Evolutionary conservation across 257 asterid genomes (phyloP).

Genomic region (Lavandula angustifolia): DNA sequence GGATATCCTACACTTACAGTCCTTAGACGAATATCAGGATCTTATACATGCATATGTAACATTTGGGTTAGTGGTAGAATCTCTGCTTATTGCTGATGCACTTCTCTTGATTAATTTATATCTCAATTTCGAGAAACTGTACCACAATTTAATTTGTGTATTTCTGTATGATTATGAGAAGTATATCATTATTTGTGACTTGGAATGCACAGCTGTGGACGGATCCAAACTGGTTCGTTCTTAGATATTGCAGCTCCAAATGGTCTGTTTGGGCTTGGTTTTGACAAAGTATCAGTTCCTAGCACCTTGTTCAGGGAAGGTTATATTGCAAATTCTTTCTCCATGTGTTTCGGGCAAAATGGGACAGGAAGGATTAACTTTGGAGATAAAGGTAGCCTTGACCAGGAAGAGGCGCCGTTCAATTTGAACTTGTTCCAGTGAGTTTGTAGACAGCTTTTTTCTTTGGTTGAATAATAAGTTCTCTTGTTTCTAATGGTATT

Average conservation of each 20-base stretch:
- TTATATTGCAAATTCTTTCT: slow-evolving; percentile 66
- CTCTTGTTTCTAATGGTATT: slow-evolving; percentile 24
- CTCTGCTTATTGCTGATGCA: slow-evolving; percentile 23
- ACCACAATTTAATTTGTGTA: background rate
- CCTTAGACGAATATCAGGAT: slow-evolving; percentile 46
- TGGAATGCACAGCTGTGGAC: slow-evolving; percentile 70
- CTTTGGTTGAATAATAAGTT: background rate
- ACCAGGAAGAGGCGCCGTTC: slow-evolving; percentile 80
- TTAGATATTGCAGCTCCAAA: slow-evolving; percentile 81
- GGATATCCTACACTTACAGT: slow-evolving; percentile 68
- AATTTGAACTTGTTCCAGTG: slow-evolving; percentile 58
- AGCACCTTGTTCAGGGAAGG: slow-evolving; percentile 68
- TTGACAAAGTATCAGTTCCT: slow-evolving; percentile 84
- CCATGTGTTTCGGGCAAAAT: slow-evolving; percentile 88
- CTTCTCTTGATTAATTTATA: slow-evolving; percentile 6
- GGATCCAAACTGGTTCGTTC: slow-evolving; percentile 80
- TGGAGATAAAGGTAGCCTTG: slow-evolving; percentile 85
- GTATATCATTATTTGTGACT: slow-evolving; percentile 19
- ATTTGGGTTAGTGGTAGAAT: slow-evolving; percentile 69
- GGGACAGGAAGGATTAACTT: slow-evolving; percentile 72
- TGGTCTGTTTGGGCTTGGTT: slow-evolving; percentile 82
- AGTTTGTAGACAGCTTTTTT: slow-evolving; percentile 34
- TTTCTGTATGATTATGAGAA: background rate
- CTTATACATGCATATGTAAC: slow-evolving; percentile 56
- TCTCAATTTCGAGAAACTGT: background rate